These are phyloP conservation scores for Saitozyma podzolica DNA, from an alignment of 768 basidiomycete genomes.

Conservation along the genomic window DNA sequence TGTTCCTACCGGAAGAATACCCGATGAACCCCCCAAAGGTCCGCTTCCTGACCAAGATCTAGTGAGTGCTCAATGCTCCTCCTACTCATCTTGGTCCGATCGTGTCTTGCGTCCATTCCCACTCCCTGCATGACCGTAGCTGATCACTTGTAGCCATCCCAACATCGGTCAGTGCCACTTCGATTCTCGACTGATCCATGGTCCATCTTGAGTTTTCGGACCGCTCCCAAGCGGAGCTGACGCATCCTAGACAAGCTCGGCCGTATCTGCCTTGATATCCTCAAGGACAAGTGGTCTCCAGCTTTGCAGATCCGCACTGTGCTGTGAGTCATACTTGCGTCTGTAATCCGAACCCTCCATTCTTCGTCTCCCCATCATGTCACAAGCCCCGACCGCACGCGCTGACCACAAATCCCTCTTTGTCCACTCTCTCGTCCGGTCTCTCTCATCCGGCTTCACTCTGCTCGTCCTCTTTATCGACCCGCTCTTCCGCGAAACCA, in stretches of 20 bases:
- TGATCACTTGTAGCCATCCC: conserved; percentile 62
- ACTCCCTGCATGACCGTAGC: background rate
- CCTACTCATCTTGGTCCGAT: too few species aligned
- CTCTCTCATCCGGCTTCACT: background rate
- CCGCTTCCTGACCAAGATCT: conserved; percentile 95
- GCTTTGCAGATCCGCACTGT: conserved; percentile 98
- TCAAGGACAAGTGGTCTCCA: conserved; percentile 99
- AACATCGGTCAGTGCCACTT: conserved; percentile 78
- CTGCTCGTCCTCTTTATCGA: background rate
- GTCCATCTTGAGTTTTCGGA: background rate
- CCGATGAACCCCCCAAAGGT: conserved; percentile 99
- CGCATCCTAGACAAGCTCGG: conserved; percentile 82
- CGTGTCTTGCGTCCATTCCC: background rate
- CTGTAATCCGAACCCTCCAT: background rate
- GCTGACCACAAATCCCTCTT: background rate
- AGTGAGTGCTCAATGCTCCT: conserved; percentile 49
- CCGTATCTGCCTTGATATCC: conserved; percentile 94
- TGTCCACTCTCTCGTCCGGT: background rate
- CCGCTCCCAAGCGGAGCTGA: background rate
- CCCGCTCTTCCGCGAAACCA: background rate
- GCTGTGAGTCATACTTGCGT: conserved; percentile 53
- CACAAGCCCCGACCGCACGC: background rate
- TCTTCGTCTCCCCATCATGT: background rate
- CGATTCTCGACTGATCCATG: background rate
- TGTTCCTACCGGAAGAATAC: conserved; percentile 98